A percentile compares a stretch with the other conserved stretches of the same genome.
Conservation (phyloP, 2,329 filamentous ascomycete species). For the Colletotrichum acutatum region DNA sequence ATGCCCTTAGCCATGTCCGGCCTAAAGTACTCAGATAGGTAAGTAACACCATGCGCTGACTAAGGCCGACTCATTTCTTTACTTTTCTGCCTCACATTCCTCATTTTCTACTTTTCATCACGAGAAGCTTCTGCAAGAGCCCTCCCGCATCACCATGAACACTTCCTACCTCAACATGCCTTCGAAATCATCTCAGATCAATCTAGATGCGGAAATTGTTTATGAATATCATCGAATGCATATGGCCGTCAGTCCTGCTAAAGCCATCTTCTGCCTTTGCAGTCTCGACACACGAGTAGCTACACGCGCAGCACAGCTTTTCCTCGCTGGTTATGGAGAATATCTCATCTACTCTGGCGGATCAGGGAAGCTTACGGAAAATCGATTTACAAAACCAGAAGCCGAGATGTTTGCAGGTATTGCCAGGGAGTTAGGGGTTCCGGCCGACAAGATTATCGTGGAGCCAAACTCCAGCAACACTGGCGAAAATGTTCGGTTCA, state of each 20-base stretch:
- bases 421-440: slow-evolving; percentile 52
- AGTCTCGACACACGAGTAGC: slow-evolving; percentile 59
- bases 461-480: slow-evolving; percentile 56
- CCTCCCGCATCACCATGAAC: neutral
- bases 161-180: neutral
- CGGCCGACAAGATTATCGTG: slow-evolving; percentile 49
- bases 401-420: slow-evolving; percentile 55
- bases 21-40: too few relatives aligned
- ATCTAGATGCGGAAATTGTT: slow-evolving; percentile 49
- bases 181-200: neutral
- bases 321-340: slow-evolving; percentile 50
- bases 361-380: slow-evolving; percentile 52
- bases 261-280: slow-evolving; percentile 59
- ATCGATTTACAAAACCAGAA: slow-evolving; percentile 52
- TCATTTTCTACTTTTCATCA: neutral
- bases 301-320: slow-evolving; percentile 53
- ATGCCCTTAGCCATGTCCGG: too few relatives aligned
- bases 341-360: slow-evolving; percentile 57
- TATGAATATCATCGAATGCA: slow-evolving; percentile 57
- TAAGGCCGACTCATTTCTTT: neutral
- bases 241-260: slow-evolving; percentile 48
- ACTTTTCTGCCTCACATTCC: neutral
- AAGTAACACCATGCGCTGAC: neutral
- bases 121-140: neutral
- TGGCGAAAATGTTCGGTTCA: slow-evolving; percentile 59